These are phyloP conservation scores for Cronartium quercuum DNA, from an alignment of 1,284 basidiomycete species.

Conservation along the genomic window DNA sequence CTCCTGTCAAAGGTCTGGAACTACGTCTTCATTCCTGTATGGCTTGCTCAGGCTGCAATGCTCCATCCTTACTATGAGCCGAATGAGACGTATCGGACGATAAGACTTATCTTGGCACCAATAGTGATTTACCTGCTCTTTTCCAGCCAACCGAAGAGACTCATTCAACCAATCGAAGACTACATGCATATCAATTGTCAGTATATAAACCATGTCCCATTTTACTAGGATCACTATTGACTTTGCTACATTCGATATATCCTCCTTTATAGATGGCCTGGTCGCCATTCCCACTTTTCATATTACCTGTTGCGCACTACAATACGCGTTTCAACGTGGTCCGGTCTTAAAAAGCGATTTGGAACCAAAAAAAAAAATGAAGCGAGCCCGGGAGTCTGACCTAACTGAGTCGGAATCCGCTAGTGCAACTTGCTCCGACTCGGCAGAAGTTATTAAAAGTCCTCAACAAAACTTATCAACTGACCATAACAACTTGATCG, in stretches of 20 bases:
- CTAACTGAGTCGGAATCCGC: constrained; percentile 14
- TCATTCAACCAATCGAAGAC: constrained; percentile 24
- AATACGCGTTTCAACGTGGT: constrained; percentile 13
- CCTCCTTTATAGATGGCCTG: neutral
- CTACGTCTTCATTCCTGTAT: neutral
- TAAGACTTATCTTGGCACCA: constrained; percentile 12
- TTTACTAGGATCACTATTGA: neutral
- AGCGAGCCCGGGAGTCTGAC: neutral
- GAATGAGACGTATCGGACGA: neutral
- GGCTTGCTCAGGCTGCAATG: constrained; percentile 23
- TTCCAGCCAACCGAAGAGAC: constrained; percentile 7
- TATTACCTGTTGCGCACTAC: constrained; percentile 9
- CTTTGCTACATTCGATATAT: neutral
- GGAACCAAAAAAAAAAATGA: constrained; percentile 23
- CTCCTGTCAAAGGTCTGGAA: neutral
- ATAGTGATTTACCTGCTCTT: constrained; percentile 2
- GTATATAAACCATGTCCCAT: neutral
- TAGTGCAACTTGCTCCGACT: neutral
- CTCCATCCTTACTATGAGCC: constrained; percentile 30
- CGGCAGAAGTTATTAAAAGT: neutral
- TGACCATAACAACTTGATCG: neutral
- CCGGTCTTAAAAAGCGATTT: constrained; percentile 3
- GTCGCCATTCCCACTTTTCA: constrained; percentile 29
- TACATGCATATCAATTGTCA: constrained; percentile 26
- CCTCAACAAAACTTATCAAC: neutral